Evolutionary conservation across 1,284 basidiomycete genomes (phyloP).

Genomic region (Xerocomus nothofagi): DNA sequence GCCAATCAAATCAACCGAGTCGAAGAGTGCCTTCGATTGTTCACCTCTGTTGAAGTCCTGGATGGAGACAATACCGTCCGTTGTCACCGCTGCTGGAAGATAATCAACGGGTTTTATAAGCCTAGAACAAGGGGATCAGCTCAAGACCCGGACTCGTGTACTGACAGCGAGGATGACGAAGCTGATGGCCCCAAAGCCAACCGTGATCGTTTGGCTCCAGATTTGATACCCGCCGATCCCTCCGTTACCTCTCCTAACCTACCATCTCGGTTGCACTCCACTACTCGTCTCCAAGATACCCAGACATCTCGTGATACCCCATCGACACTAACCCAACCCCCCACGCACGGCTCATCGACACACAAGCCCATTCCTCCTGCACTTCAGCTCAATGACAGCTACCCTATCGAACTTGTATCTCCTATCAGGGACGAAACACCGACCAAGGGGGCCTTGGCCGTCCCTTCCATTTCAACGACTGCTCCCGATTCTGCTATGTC

Average conservation of each 20-base stretch:
- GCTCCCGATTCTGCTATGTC: constrained; percentile 42
- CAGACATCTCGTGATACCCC: constrained; percentile 27
- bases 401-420: constrained; percentile 24
- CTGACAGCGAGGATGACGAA: constrained; percentile 35
- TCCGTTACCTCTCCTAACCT: constrained; percentile 5
- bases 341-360: constrained; percentile 28
- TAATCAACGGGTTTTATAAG: constrained; percentile 62
- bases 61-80: constrained; percentile 95
- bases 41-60: constrained; percentile 87
- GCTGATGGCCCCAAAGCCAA: constrained; percentile 5
- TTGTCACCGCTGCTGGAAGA: constrained; percentile 91
- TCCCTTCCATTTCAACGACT: constrained; percentile 56
- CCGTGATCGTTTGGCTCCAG: neutral
- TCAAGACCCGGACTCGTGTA: constrained; percentile 34
- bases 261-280: constrained; percentile 14
- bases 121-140: constrained; percentile 35
- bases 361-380: constrained; percentile 28
- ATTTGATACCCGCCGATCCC: neutral
- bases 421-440: constrained; percentile 6
- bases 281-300: constrained; percentile 26
- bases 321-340: constrained; percentile 22
- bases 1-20: constrained; percentile 29
- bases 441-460: constrained; percentile 42
- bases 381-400: constrained; percentile 32
- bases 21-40: constrained; percentile 78